These are phyloP conservation scores for Solanum paucissectum DNA, from an alignment of 257 asterid species.

Conservation along the genomic window DNA sequence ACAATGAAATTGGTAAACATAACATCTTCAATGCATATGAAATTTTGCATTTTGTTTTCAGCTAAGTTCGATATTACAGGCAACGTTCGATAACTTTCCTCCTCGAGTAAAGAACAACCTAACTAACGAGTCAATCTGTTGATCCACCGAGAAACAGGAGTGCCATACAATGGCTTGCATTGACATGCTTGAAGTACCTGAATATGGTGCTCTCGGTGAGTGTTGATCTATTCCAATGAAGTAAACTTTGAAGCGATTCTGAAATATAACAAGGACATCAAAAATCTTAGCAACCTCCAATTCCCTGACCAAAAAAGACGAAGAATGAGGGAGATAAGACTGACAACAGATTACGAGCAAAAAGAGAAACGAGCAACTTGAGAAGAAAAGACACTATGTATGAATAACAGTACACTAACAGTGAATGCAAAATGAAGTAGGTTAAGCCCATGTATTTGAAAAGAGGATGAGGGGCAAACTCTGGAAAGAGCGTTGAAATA, in stretches of 20 bases:
- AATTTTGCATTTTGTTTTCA: neutral
- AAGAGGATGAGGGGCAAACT: neutral
- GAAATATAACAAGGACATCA: neutral
- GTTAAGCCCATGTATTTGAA: neutral
- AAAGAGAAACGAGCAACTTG: neutral
- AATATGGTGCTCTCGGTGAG: neutral
- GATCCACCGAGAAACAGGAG: neutral
- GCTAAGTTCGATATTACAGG: neutral
- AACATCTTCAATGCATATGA: neutral
- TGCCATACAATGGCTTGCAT: neutral
- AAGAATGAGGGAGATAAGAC: neutral
- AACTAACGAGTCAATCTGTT: neutral
- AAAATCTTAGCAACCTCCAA: neutral
- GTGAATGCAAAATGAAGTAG: neutral
- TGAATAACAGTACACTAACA: neutral
- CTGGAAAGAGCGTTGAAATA: neutral
- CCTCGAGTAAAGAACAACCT: neutral
- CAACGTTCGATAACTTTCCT: neutral
- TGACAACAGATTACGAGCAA: neutral
- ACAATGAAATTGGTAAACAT: neutral
- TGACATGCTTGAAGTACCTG: neutral
- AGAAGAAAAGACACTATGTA: neutral
- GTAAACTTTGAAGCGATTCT: neutral
- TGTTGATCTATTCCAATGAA: neutral
- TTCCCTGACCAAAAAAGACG: neutral